phyloP scores from a whole-genome alignment of 371 early-diverging fungal species.

The Dinochytrium kinnereticum region DNA sequence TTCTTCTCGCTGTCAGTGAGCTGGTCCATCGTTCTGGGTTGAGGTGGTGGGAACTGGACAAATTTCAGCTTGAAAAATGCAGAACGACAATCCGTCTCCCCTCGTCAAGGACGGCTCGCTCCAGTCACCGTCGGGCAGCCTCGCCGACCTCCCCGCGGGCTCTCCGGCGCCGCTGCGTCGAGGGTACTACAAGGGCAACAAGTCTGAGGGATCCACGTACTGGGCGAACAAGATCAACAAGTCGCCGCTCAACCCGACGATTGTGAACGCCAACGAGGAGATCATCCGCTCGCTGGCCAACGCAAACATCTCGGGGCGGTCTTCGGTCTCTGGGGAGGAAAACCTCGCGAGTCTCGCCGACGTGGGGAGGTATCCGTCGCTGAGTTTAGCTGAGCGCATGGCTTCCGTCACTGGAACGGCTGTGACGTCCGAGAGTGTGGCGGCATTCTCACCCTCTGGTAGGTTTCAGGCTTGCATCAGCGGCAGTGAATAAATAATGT shows the following conservation, averaged over 20 bases:
- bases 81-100: not conserved
- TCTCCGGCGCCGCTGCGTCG: conserved; percentile 4
- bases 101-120: not conserved
- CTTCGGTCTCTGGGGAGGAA: conserved; percentile 20
- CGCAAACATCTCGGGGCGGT: conserved; percentile 24
- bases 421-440: conserved; percentile 54
- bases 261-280: conserved; percentile 7
- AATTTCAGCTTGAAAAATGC: not conserved
- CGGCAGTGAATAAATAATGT: not conserved
- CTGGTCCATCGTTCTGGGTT: conserved; percentile 19
- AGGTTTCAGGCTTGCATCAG: conserved; percentile 19
- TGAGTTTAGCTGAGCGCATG: conserved; percentile 53
- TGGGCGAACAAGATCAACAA: conserved; percentile 25
- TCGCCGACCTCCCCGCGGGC: not conserved
- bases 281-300: conserved; percentile 22
- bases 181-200: conserved; percentile 9
- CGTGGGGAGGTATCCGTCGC: conserved; percentile 33
- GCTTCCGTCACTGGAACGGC: conserved; percentile 51
- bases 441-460: conserved; percentile 39
- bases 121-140: not conserved
- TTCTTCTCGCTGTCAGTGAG: conserved; percentile 19
- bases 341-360: conserved; percentile 26
- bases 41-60: too few relatives aligned
- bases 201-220: not conserved
- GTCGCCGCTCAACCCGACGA: not conserved